A percentile compares a stretch with the other conserved stretches of the same genome.
Conservation (phyloP, 306 rosid species). For the Biancaea sappan region DNA sequence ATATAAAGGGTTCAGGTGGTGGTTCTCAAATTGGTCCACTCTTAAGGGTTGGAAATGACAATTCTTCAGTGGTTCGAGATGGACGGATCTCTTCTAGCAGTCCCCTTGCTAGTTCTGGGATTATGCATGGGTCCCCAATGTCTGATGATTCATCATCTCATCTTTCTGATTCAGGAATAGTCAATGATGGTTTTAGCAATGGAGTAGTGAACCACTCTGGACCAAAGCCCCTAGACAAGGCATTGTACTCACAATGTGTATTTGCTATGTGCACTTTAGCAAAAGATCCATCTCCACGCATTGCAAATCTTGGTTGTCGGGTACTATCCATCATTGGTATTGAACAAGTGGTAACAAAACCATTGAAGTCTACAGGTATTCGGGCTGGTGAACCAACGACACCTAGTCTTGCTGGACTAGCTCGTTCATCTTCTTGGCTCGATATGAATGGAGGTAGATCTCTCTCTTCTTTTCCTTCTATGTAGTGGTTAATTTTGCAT, state of each 20-base stretch:
- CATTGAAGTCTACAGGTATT: slow-evolving; percentile 52
- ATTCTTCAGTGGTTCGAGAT: slow-evolving; percentile 64
- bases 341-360: slow-evolving; percentile 92
- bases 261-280: slow-evolving; percentile 89
- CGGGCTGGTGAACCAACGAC: slow-evolving; percentile 58
- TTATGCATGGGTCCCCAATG: slow-evolving; percentile 92
- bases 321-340: slow-evolving; percentile 92
- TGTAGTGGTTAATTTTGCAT: slow-evolving; percentile 15
- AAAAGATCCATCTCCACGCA: slow-evolving; percentile 94
- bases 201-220: slow-evolving; percentile 67
- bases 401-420: slow-evolving; percentile 69
- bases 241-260: slow-evolving; percentile 85
- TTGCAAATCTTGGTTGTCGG: slow-evolving; percentile 88
- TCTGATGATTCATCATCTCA: slow-evolving; percentile 93
- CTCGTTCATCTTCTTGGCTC: slow-evolving; percentile 95
- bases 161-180: slow-evolving; percentile 96
- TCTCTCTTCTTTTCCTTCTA: slow-evolving; percentile 4
- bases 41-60: slow-evolving; percentile 76
- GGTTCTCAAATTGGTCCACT: slow-evolving; percentile 84
- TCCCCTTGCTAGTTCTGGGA: slow-evolving; percentile 81
- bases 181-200: slow-evolving; percentile 82
- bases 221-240: slow-evolving; percentile 71
- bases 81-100: slow-evolving; percentile 85
- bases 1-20: slow-evolving; percentile 59
- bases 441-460: slow-evolving; percentile 92